Evolutionary conservation across 352 stramenopile genomes (phyloP).

Genomic region (Thalassiosira oceanica): DNA sequence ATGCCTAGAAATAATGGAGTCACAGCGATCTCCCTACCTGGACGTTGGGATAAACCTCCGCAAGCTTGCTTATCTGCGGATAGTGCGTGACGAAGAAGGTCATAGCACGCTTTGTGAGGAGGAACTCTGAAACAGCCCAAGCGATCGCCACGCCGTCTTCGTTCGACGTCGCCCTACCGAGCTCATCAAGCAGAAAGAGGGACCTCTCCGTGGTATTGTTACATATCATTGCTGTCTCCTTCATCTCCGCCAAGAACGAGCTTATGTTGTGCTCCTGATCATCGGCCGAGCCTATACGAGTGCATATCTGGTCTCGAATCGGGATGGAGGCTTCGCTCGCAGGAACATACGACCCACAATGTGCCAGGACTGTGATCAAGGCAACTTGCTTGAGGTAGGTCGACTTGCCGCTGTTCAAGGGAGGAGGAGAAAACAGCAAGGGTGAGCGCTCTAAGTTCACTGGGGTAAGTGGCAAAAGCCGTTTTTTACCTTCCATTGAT

Average conservation of each 20-base stretch:
- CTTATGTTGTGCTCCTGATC: conserved; percentile 84
- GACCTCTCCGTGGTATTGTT: conserved; percentile 87
- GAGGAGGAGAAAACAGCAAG: too few species aligned
- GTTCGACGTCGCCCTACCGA: conserved; percentile 97
- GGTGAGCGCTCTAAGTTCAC: too few species aligned
- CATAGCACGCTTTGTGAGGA: conserved; percentile 82
- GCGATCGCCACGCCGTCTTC: conserved; percentile 98
- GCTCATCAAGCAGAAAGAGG: conserved; percentile 97
- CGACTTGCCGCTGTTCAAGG: conserved; percentile 74
- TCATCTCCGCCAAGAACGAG: conserved; percentile 83
- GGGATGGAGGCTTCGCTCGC: conserved; percentile 75
- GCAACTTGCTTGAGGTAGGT: conserved; percentile 83
- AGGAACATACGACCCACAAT: conserved; percentile 80
- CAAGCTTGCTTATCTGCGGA: conserved; percentile 89
- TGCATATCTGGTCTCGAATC: conserved; percentile 71
- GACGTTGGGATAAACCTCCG: conserved; percentile 73
- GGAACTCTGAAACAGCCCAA: conserved; percentile 93
- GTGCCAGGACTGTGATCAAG: conserved; percentile 79
- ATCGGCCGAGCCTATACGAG: conserved; percentile 74
- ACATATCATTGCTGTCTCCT: conserved; percentile 81
- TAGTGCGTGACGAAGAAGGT: conserved; percentile 99
- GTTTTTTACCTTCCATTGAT: conserved; percentile 77
- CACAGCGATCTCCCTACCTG: too few species aligned
- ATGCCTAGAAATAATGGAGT: too few species aligned
- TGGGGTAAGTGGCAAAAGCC: too few species aligned